Conservation (phyloP, 2,329 filamentous ascomycete species). For the Balansia obtecta region DNA sequence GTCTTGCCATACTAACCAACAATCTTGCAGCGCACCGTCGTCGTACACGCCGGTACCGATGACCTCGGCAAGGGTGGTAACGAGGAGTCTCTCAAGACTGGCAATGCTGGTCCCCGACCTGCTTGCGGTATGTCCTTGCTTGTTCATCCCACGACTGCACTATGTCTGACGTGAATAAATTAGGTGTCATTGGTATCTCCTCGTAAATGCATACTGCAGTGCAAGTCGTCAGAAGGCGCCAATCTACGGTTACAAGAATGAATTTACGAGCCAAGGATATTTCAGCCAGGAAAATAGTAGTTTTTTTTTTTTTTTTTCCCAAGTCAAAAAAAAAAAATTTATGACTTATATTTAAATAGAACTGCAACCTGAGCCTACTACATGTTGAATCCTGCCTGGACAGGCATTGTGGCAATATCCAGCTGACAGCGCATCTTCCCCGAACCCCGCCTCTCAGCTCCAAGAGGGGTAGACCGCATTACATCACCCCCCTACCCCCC, state of each 20-base stretch:
- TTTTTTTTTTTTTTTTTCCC: no score
- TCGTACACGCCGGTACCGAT: conserved; percentile 89
- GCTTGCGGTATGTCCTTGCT: conserved; percentile 65
- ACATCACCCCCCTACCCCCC: background rate
- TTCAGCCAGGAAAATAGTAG: background rate
- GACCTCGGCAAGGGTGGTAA: conserved; percentile 87
- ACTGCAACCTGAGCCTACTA: background rate
- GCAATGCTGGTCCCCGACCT: conserved; percentile 85
- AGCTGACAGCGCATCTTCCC: background rate
- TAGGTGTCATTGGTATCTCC: conserved; percentile 82
- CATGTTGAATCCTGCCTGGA: background rate
- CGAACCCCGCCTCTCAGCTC: background rate
- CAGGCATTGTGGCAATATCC: background rate
- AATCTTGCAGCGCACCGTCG: conserved; percentile 65
- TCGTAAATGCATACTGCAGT: conserved; percentile 35
- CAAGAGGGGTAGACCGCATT: conserved; percentile 1
- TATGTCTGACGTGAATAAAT: conserved; percentile 8
- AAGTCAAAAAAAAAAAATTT: background rate
- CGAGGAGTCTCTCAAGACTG: conserved; percentile 96
- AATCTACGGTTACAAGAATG: background rate
- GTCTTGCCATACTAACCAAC: conserved; percentile 5
- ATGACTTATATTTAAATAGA: background rate
- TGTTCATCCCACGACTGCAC: background rate
- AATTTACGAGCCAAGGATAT: background rate
- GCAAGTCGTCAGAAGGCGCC: background rate